These are phyloP conservation scores for Psidium guajava DNA, from an alignment of 345 rosid species.

Conservation along the genomic window DNA sequence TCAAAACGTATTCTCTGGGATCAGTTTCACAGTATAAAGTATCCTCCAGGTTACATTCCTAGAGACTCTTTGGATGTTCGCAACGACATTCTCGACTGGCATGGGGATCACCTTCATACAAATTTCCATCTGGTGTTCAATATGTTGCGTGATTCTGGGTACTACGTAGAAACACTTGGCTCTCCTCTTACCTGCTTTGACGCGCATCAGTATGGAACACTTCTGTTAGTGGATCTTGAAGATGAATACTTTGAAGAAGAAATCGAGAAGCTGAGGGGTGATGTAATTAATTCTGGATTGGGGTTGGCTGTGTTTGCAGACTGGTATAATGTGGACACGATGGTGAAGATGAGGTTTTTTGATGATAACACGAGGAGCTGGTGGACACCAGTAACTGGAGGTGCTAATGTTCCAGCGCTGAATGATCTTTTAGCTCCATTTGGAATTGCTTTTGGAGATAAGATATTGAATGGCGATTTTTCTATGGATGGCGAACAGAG, in stretches of 20 bases:
- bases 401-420: slow-evolving; percentile 90
- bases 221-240: slow-evolving; percentile 90
- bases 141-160: slow-evolving; percentile 85
- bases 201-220: slow-evolving; percentile 88
- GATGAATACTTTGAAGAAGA: slow-evolving; percentile 93
- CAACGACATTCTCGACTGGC: slow-evolving; percentile 98
- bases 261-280: slow-evolving; percentile 76
- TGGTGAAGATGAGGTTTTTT: slow-evolving; percentile 98
- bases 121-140: slow-evolving; percentile 93
- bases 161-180: slow-evolving; percentile 91
- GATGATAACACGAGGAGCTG: slow-evolving; percentile 96
- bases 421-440: slow-evolving; percentile 92
- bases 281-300: slow-evolving; percentile 66
- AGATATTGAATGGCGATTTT: slow-evolving; percentile 89
- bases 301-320: slow-evolving; percentile 90
- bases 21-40: slow-evolving; percentile 92
- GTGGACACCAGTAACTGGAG: slow-evolving; percentile 99
- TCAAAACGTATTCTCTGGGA: slow-evolving; percentile 90
- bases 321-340: slow-evolving; percentile 95
- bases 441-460: slow-evolving; percentile 97
- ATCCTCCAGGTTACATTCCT: slow-evolving; percentile 99
- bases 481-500: slow-evolving; percentile 90
- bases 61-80: slow-evolving; percentile 98
- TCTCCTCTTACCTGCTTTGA: slow-evolving; percentile 96
- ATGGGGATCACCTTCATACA: slow-evolving; percentile 98